Evolutionary conservation across 495 filamentous ascomycete species (phyloP).

Genomic region (Neurospora sp.): DNA sequence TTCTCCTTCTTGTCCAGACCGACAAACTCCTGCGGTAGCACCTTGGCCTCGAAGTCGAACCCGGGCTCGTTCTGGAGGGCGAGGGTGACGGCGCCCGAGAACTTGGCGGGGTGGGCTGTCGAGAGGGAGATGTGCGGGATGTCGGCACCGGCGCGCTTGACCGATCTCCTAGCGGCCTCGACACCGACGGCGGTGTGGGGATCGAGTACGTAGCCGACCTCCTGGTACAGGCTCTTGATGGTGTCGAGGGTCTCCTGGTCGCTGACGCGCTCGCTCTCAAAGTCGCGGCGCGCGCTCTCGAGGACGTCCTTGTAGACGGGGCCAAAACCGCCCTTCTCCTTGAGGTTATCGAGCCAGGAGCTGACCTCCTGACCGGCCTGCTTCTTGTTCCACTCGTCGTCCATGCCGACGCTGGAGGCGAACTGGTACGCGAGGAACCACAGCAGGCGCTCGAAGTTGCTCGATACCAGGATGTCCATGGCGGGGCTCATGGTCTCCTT

Average conservation of each 20-base stretch:
- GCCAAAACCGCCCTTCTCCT: constrained; percentile 67
- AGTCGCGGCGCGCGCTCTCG: constrained; percentile 50
- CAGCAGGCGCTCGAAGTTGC: constrained; percentile 93
- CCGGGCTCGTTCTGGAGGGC: constrained; percentile 56
- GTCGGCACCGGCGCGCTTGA: constrained; percentile 32
- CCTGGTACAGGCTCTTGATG: constrained; percentile 56
- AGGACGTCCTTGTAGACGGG: constrained; percentile 59
- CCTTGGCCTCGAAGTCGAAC: constrained; percentile 59
- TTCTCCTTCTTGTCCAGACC: constrained; percentile 58
- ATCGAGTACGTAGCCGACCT: constrained; percentile 70
- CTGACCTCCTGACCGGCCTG: constrained; percentile 57
- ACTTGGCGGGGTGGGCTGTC: constrained; percentile 93
- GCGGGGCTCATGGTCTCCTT: constrained; percentile 84
- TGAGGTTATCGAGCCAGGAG: constrained; percentile 65
- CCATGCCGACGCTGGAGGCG: constrained; percentile 39
- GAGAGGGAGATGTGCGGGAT: constrained; percentile 67
- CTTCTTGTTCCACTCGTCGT: constrained; percentile 47
- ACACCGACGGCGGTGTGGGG: constrained; percentile 87
- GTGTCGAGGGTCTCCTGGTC: constrained; percentile 66
- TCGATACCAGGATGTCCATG: constrained; percentile 93
- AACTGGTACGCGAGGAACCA: constrained; percentile 78
- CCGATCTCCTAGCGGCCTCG: constrained; percentile 55
- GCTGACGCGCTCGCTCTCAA: constrained; percentile 74
- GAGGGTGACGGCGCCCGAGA: constrained; percentile 64
- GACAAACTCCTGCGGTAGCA: constrained; percentile 69